Conservation (phyloP, 192 early-diverging fungal species). For the Spizellomyces punctatus region DNA sequence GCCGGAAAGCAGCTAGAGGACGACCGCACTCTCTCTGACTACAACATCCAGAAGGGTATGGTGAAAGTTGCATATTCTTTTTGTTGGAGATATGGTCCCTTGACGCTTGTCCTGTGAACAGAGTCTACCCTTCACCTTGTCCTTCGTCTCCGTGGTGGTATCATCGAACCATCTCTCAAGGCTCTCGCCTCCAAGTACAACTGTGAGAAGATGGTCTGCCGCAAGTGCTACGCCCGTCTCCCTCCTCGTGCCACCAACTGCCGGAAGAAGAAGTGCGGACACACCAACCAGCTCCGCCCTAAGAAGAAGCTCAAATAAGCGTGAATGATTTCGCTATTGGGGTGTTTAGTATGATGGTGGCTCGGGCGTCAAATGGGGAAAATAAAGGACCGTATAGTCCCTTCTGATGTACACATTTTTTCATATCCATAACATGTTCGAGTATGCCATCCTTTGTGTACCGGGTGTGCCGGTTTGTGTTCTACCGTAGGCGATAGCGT, state of each 20-base stretch:
- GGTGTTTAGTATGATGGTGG: too few relatives aligned
- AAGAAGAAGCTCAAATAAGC: conserved; percentile 61
- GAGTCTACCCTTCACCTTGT: conserved; percentile 96
- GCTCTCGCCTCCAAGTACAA: conserved; percentile 99
- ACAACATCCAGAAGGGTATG: conserved; percentile 98
- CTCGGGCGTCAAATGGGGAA: too few relatives aligned
- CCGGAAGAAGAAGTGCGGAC: conserved; percentile 99
- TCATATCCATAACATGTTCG: too few relatives aligned
- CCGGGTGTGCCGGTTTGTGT: too few relatives aligned
- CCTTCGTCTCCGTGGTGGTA: conserved; percentile 93
- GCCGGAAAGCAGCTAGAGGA: conserved; percentile 99
- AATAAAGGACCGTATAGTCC: too few relatives aligned
- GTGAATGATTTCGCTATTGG: background rate
- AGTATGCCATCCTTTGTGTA: too few relatives aligned
- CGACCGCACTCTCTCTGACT: conserved; percentile 95
- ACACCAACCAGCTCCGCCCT: conserved; percentile 97
- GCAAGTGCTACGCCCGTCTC: conserved; percentile 99
- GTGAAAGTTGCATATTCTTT: background rate
- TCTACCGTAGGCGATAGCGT: too few relatives aligned
- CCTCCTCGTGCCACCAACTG: conserved; percentile 99
- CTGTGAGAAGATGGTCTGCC: conserved; percentile 99
- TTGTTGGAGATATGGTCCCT: background rate
- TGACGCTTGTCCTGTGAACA: background rate
- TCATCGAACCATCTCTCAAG: conserved; percentile 99
- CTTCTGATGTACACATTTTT: too few relatives aligned